Evolutionary conservation across 2,329 filamentous ascomycete species (phyloP).

Genomic region (Xylaria polymorpha): DNA sequence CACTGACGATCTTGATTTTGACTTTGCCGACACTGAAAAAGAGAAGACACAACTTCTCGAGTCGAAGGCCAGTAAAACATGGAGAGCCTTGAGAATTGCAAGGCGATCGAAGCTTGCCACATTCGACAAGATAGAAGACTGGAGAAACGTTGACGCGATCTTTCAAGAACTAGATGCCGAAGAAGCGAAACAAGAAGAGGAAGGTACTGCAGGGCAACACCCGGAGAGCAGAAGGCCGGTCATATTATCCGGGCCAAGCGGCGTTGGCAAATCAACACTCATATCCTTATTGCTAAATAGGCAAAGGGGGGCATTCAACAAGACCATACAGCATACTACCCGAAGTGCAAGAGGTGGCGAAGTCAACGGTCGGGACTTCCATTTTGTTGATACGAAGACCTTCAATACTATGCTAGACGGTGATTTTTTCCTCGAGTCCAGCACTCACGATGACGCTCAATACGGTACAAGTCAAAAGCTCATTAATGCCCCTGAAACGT

Average conservation of each 20-base stretch:
- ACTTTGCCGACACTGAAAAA: constrained; percentile 76
- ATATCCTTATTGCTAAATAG: constrained; percentile 71
- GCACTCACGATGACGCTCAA: constrained; percentile 59
- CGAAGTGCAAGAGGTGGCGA: constrained; percentile 63
- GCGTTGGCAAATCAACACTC: constrained; percentile 72
- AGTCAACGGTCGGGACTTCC: constrained; percentile 62
- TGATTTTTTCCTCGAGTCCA: constrained; percentile 69
- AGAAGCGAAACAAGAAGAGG: constrained; percentile 52
- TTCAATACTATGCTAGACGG: constrained; percentile 70
- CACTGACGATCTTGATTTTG: constrained; percentile 85
- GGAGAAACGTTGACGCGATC: constrained; percentile 73
- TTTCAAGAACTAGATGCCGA: constrained; percentile 60
- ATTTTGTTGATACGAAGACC: constrained; percentile 66
- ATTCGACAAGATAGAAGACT: constrained; percentile 90
- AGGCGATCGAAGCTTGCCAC: constrained; percentile 76
- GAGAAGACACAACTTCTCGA: constrained; percentile 69
- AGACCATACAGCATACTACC: constrained; percentile 66
- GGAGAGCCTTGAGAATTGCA: constrained; percentile 87
- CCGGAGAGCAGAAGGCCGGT: constrained; percentile 67
- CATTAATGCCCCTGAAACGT: constrained; percentile 62
- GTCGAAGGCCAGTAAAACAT: constrained; percentile 87
- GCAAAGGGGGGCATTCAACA: constrained; percentile 73
- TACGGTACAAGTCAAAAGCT: constrained; percentile 68
- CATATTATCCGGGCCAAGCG: constrained; percentile 74
- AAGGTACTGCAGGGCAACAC: constrained; percentile 41